These are phyloP conservation scores for Cytospora leucostoma DNA, from an alignment of 2,329 filamentous ascomycete species.

Conservation along the genomic window DNA sequence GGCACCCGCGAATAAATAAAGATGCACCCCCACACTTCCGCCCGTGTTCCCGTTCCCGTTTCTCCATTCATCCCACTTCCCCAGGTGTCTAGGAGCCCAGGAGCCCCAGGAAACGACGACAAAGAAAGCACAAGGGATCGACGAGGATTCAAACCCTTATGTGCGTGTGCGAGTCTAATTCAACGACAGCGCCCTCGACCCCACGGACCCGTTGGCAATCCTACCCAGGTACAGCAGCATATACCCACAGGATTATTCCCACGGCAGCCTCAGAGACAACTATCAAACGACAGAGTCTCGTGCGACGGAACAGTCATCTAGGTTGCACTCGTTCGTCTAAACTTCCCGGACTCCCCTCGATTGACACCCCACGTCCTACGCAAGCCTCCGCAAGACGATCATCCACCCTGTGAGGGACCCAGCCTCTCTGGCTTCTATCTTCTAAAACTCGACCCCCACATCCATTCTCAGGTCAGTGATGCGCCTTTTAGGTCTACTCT, in stretches of 20 bases:
- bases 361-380: constrained; percentile 22
- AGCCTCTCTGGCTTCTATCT: not conserved
- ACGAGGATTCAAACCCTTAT: constrained; percentile 6
- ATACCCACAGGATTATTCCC: not conserved
- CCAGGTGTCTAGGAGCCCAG: constrained; percentile 13
- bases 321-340: constrained; percentile 18
- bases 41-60: constrained; percentile 23
- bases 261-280: constrained; percentile 3
- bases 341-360: not conserved
- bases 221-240: constrained; percentile 17
- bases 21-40: constrained; percentile 24
- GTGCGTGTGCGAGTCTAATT: constrained; percentile 20
- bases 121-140: constrained; percentile 14
- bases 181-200: constrained; percentile 16
- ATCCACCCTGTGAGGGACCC: constrained; percentile 15
- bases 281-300: constrained; percentile 18
- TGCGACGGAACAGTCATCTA: constrained; percentile 14
- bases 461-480: constrained; percentile 22
- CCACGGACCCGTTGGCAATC: constrained; percentile 15
- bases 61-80: constrained; percentile 26
- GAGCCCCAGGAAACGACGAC: constrained; percentile 20
- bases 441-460: constrained; percentile 20
- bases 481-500: not conserved
- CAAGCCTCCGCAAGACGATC: constrained; percentile 18
- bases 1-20: constrained; percentile 14